Conservation (phyloP, 148 eudicot species). For the Agrostemma githago region DNA sequence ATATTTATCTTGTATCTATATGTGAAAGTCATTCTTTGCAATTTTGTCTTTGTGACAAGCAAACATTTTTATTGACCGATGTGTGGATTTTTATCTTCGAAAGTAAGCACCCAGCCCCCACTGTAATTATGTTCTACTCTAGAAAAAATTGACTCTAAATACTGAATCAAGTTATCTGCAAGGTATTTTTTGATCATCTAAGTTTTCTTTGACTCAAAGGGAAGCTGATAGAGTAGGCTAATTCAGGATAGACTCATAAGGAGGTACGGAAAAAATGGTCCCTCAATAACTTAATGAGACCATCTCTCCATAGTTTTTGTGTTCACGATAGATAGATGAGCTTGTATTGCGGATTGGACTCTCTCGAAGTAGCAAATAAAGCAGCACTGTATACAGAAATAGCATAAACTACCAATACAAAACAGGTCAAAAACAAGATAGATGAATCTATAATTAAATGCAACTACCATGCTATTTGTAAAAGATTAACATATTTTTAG, state of each 20-base stretch:
- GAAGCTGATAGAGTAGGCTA: not conserved
- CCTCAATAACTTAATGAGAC: too few species aligned
- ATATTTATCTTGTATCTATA: slow-evolving; percentile 8
- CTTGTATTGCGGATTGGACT: not conserved
- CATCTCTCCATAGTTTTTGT: too few species aligned
- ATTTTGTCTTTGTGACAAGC: slow-evolving; percentile 1
- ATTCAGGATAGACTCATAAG: not conserved
- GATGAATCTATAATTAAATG: slow-evolving; percentile 1
- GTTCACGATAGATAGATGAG: not conserved
- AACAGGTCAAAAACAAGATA: not conserved
- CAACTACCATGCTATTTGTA: not conserved
- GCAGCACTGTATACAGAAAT: not conserved
- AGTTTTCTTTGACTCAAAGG: not conserved
- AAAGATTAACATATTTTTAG: not conserved
- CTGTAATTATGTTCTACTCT: not conserved
- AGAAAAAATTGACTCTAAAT: not conserved
- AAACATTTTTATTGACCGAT: not conserved
- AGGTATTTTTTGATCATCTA: not conserved
- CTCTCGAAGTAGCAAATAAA: not conserved
- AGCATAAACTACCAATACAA: not conserved
- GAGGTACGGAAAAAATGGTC: too few species aligned
- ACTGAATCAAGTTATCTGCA: not conserved
- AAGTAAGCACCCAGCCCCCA: not conserved
- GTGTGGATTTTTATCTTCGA: not conserved
- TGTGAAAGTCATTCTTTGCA: slow-evolving; percentile 9